Evolutionary conservation across 148 eudicot species (phyloP).

Genomic region (Rhododendron mucronatum): DNA sequence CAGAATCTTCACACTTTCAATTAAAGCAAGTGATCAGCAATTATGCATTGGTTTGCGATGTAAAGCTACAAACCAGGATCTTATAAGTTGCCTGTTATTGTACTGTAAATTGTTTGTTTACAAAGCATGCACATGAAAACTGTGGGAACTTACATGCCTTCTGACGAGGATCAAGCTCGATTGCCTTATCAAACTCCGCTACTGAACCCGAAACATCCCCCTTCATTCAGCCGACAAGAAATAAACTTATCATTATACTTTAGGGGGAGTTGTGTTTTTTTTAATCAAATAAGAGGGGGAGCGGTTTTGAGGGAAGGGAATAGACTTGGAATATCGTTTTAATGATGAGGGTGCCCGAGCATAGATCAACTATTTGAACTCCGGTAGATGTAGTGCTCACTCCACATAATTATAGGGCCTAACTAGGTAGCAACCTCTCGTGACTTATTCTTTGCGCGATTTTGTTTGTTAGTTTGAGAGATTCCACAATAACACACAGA

Average conservation of each 20-base stretch:
- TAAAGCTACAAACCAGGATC: not conserved
- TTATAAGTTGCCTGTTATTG: not conserved
- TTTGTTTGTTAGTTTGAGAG: too few species aligned
- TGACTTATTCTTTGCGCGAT: too few species aligned
- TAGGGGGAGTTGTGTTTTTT: not conserved
- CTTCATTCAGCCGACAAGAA: slow-evolving; percentile 29
- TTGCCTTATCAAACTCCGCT: slow-evolving; percentile 77
- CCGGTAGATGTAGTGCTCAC: too few species aligned
- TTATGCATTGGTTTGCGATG: not conserved
- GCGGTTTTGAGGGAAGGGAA: too few species aligned
- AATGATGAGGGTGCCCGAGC: too few species aligned
- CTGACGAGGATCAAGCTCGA: slow-evolving; percentile 89
- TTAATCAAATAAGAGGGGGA: too few species aligned
- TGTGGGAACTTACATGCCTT: slow-evolving; percentile 71
- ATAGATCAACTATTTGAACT: too few species aligned
- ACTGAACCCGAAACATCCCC: slow-evolving; percentile 86
- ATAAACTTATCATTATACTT: not conserved
- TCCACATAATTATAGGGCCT: too few species aligned
- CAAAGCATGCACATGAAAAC: not conserved
- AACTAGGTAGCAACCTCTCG: too few species aligned
- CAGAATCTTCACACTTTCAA: not conserved
- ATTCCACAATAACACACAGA: not conserved
- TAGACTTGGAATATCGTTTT: too few species aligned
- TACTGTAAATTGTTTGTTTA: not conserved
- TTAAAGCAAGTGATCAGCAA: not conserved